Evolutionary conservation across 2,329 filamentous ascomycete genomes (phyloP).

Genomic region (Verticillium nubilum): DNA sequence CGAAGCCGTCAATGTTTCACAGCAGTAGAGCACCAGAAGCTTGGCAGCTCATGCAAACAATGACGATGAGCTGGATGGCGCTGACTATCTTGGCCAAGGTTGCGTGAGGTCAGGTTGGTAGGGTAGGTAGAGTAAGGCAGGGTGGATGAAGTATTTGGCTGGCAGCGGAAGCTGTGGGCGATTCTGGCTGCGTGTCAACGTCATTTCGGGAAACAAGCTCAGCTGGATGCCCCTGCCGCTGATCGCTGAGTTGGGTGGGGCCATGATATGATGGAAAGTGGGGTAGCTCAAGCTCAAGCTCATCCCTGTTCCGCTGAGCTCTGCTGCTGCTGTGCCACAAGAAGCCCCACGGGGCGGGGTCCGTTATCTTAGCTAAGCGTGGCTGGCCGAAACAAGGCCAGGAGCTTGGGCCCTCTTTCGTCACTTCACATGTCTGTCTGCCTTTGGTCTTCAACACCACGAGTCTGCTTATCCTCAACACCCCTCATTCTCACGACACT

Average conservation of each 20-base stretch:
- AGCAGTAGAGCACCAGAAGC: background rate
- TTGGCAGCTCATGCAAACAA: background rate
- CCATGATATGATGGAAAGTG: background rate
- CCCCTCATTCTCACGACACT: conserved; percentile 1
- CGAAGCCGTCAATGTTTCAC: background rate
- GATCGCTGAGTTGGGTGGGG: background rate
- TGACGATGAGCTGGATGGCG: background rate
- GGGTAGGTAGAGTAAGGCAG: background rate
- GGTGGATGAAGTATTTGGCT: background rate
- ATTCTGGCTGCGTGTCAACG: background rate
- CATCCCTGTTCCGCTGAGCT: background rate
- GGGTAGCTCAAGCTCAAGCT: background rate
- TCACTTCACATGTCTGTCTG: background rate
- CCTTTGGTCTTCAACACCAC: conserved; percentile 1
- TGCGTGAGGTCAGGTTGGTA: background rate
- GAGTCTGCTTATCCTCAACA: too few relatives aligned
- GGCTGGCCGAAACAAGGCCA: background rate
- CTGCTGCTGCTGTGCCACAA: background rate
- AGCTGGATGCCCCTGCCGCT: background rate
- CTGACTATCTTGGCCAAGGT: too few relatives aligned
- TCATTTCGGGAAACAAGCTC: conserved; percentile 3
- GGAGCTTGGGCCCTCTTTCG: background rate
- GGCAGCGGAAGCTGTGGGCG: background rate
- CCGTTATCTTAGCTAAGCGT: background rate
- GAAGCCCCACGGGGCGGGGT: background rate